These are phyloP conservation scores for Afroboletus lepidellus DNA, from an alignment of 1,284 basidiomycete genomes.

Conservation along the genomic window DNA sequence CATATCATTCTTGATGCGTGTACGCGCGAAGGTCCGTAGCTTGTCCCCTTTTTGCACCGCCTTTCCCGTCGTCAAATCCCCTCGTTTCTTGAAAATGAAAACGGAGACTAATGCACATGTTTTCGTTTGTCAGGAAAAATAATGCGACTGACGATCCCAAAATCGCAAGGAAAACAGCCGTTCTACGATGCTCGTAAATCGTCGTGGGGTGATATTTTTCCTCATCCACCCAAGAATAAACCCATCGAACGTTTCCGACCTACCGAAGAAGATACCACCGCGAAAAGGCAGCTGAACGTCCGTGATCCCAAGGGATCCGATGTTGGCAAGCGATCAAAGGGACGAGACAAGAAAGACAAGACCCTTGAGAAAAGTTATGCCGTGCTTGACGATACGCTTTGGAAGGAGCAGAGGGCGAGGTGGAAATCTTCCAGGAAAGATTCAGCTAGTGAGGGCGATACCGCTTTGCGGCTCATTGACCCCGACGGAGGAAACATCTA, in stretches of 20 bases:
- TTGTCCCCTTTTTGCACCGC: conserved; percentile 3
- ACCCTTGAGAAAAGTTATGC: conserved; percentile 39
- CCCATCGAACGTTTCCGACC: conserved; percentile 62
- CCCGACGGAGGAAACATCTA: conserved; percentile 2
- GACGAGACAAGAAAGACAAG: conserved; percentile 31
- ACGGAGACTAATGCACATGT: conserved; percentile 1
- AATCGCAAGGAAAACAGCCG: conserved; percentile 89
- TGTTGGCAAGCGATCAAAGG: conserved; percentile 54
- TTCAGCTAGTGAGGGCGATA: conserved; percentile 4
- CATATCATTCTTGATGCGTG: conserved; percentile 94
- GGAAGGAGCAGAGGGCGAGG: conserved; percentile 40
- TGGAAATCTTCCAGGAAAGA: conserved; percentile 35
- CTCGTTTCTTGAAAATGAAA: conserved; percentile 11
- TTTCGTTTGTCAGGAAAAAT: conserved; percentile 69
- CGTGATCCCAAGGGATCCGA: conserved; percentile 42
- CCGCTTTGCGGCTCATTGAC: conserved; percentile 10
- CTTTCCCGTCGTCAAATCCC: conserved; percentile 3
- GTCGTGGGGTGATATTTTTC: conserved; percentile 93
- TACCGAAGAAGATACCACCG: conserved; percentile 28
- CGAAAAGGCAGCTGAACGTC: neutral
- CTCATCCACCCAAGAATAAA: conserved; percentile 76
- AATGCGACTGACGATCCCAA: conserved; percentile 87
- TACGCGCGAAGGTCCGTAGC: conserved; percentile 65
- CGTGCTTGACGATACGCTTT: conserved; percentile 23
- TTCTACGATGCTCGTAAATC: conserved; percentile 96